Evolutionary conservation across 2,329 filamentous ascomycete genomes (phyloP), one percentile per base, ranked within the genome.

Genomic region (Lachnellula hyalina): DNA sequence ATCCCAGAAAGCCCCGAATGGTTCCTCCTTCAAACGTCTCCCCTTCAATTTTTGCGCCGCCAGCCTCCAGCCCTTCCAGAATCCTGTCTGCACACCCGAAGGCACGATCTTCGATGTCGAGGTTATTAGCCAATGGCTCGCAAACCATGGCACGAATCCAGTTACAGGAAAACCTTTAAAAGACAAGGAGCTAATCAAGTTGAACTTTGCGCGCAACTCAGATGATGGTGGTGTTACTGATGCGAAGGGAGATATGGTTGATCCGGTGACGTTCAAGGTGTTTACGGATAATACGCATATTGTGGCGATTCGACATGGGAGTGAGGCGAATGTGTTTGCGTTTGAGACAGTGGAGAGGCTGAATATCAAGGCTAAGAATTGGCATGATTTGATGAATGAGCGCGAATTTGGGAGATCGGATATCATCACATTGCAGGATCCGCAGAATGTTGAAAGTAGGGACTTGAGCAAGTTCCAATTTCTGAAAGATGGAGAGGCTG

Each of bases 41-140:
- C 94, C 95, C 32, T 99, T 95, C 82, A 97, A 96, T 78, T 97
- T 94, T 75, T 99, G 94, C 81, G 90, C 94, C 59, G 86, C 96
- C 40, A 96, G 90, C 57, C 85, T 99, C 35, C 94, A 97, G 69
- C 95, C 95, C 7, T 99, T 96, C 76, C 84, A 86, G 68, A 89
- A 96, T 67, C 92, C 94, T 5, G 94, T 99, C 36, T 99, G 94
- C 77, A 97, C 93, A 0, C 68, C 81, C 3, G 79, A 87, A 42
- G 94, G 94, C 51, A 94, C 87, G 12, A 93, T 96, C 57, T 99
- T 97, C 72, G 95, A 99, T 68, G 82, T 96, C 64, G 93, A 94
- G 64, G 90, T 96, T 67, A 97, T 99, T 57, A 78, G 91, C 41
- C 85, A 91, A 49, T 99, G 94, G 94, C 82, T 99, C 25, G 89